A percentile compares a stretch with the other conserved stretches of the same genome.
Conservation (phyloP, 805 yeast genomes). For the Candida vartiovaarae region DNA sequence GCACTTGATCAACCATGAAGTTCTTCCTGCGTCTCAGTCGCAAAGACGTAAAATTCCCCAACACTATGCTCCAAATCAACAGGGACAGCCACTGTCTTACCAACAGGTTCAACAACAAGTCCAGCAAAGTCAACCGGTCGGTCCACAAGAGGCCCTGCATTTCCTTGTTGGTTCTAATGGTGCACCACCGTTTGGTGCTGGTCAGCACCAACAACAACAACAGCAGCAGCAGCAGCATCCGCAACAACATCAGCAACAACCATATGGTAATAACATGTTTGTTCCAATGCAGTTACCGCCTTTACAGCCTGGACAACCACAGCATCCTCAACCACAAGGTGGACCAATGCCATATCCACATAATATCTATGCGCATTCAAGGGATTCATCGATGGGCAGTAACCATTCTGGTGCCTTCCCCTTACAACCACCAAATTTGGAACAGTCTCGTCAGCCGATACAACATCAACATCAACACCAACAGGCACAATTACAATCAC, state of each 20-base stretch:
- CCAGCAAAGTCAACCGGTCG: slow-evolving; percentile 2
- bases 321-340: slow-evolving; percentile 9
- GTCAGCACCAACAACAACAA: not conserved
- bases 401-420: not conserved
- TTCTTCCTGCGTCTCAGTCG: slow-evolving; percentile 29
- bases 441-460: slow-evolving; percentile 2
- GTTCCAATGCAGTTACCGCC: slow-evolving; percentile 16
- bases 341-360: slow-evolving; percentile 6
- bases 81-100: slow-evolving; percentile 25
- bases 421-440: too few species aligned
- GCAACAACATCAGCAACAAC: not conserved
- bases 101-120: slow-evolving; percentile 24
- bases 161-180: slow-evolving; percentile 14
- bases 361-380: slow-evolving; percentile 8
- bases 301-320: slow-evolving; percentile 10
- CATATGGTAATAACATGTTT: not conserved
- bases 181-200: too few species aligned
- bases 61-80: slow-evolving; percentile 19
- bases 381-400: slow-evolving; percentile 11
- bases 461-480: slow-evolving; percentile 3
- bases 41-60: slow-evolving; percentile 27
- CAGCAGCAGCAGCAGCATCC: not conserved
- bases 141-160: slow-evolving; percentile 12
- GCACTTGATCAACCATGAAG: slow-evolving; percentile 47
- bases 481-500: slow-evolving; percentile 1